A percentile compares a stretch with the other conserved stretches of the same genome.
These are phyloP conservation scores for Sporopachydermia quercuum DNA, from an alignment of 805 yeast species.

Conservation along the genomic window DNA sequence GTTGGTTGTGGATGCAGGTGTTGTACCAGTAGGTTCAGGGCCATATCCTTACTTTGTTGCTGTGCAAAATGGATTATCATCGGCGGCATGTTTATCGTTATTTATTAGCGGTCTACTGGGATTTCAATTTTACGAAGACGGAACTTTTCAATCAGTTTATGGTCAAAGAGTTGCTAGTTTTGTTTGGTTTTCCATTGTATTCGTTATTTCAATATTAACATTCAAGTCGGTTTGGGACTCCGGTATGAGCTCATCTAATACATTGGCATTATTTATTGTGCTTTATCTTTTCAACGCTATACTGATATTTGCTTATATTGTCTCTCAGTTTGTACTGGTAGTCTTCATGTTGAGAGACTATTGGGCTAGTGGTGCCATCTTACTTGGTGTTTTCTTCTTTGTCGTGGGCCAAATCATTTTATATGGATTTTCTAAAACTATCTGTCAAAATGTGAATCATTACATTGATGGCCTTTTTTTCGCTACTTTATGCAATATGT, in stretches of 20 bases:
- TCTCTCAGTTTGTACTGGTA: slow-evolving; percentile 57
- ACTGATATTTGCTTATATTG: slow-evolving; percentile 42
- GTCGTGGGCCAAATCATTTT: slow-evolving; percentile 64
- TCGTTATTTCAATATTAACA: slow-evolving; percentile 54
- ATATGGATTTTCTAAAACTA: slow-evolving; percentile 48
- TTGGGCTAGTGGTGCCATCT: slow-evolving; percentile 87
- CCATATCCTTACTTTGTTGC: slow-evolving; percentile 76
- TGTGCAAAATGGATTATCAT: slow-evolving; percentile 58
- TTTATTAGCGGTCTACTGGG: slow-evolving; percentile 66
- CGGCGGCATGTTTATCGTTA: slow-evolving; percentile 57
- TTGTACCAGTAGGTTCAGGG: slow-evolving; percentile 68
- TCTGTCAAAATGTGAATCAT: slow-evolving; percentile 65
- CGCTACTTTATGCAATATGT: slow-evolving; percentile 65
- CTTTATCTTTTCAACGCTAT: slow-evolving; percentile 60
- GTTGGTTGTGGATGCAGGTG: slow-evolving; percentile 82
- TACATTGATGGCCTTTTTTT: slow-evolving; percentile 85
- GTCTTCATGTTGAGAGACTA: slow-evolving; percentile 51
- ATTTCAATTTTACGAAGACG: slow-evolving; percentile 92
- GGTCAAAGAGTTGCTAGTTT: slow-evolving; percentile 36
- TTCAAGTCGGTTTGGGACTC: slow-evolving; percentile 44
- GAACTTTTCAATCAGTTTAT: slow-evolving; percentile 52
- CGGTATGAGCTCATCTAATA: slow-evolving; percentile 32
- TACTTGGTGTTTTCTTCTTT: slow-evolving; percentile 58
- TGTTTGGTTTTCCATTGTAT: slow-evolving; percentile 47
- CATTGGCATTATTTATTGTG: slow-evolving; percentile 57